These are phyloP conservation scores for Coniophora puteana DNA, from an alignment of 1,284 basidiomycete species.

Conservation along the genomic window DNA sequence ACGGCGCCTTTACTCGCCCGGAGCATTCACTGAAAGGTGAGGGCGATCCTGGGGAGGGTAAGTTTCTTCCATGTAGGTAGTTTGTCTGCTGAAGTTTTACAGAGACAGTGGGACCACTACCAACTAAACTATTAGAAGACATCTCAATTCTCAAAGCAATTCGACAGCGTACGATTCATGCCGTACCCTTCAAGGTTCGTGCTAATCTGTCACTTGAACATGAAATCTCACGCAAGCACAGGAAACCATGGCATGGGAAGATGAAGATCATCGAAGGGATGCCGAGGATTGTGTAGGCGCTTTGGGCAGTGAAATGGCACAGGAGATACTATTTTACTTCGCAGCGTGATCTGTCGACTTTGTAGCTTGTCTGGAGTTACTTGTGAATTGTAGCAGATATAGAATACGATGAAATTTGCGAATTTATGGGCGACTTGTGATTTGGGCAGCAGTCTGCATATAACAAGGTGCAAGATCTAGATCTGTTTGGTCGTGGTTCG, in stretches of 20 bases:
- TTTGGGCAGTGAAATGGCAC: slow-evolving; percentile 37
- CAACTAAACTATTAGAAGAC: slow-evolving; percentile 17
- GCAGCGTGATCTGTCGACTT: too few relatives aligned
- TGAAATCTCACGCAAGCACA: slow-evolving; percentile 10
- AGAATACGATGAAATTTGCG: too few relatives aligned
- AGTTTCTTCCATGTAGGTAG: background rate
- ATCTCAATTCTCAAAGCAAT: slow-evolving; percentile 22
- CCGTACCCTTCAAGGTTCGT: slow-evolving; percentile 25
- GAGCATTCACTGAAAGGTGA: slow-evolving; percentile 41
- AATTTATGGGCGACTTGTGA: too few relatives aligned
- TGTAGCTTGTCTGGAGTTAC: too few relatives aligned
- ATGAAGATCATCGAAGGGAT: slow-evolving; percentile 20
- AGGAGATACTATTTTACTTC: slow-evolving; percentile 29
- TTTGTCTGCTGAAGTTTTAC: slow-evolving; percentile 3
- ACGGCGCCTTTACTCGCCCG: slow-evolving; percentile 67
- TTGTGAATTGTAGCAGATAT: too few relatives aligned
- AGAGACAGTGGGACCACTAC: slow-evolving; percentile 8
- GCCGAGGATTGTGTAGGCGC: slow-evolving; percentile 34
- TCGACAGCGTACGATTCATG: slow-evolving; percentile 13
- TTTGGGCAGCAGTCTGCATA: too few relatives aligned
- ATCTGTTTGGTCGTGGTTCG: too few relatives aligned
- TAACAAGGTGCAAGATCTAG: too few relatives aligned
- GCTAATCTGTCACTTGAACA: background rate
- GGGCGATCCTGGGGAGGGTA: slow-evolving; percentile 22
- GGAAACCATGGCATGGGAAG: slow-evolving; percentile 31